A percentile compares a stretch with the other conserved stretches of the same genome.
phyloP scores from a whole-genome alignment of 495 filamentous ascomycete species.

The Filosporella fistucella region DNA sequence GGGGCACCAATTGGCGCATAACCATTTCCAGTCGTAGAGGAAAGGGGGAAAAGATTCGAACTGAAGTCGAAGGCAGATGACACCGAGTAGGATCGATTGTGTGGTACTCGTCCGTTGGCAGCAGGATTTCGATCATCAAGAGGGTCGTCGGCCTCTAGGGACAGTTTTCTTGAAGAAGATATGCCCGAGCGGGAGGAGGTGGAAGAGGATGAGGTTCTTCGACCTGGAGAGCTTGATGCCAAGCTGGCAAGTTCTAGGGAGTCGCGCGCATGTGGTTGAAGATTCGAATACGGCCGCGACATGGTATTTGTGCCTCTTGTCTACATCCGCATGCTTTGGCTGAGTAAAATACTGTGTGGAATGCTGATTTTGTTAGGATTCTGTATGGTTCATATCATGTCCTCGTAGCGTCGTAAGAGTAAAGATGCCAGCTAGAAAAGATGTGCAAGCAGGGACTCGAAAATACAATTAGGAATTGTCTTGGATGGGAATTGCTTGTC shows the following conservation, averaged over 20 bases:
- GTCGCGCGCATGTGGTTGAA: constrained; percentile 57
- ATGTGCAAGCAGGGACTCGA: no score
- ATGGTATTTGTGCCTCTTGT: constrained; percentile 12
- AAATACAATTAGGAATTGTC: no score
- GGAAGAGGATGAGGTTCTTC: constrained; percentile 48
- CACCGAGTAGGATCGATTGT: constrained; percentile 75
- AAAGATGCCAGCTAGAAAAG: no score
- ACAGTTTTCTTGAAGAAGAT: constrained; percentile 86
- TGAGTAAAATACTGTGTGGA: no score
- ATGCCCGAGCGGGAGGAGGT: constrained; percentile 70
- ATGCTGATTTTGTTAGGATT: no score
- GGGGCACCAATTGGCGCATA: constrained; percentile 81
- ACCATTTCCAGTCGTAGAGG: constrained; percentile 69
- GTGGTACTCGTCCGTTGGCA: constrained; percentile 34
- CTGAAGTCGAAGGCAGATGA: constrained; percentile 93
- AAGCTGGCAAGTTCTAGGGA: constrained; percentile 95
- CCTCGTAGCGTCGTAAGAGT: no score
- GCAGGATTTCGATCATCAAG: constrained; percentile 57
- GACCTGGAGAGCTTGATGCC: constrained; percentile 60
- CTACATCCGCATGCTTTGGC: no score
- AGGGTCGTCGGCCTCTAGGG: constrained; percentile 81
- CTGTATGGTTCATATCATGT: no score
- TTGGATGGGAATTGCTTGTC: no score
- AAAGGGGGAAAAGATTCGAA: constrained; percentile 84
- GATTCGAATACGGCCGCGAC: constrained; percentile 20